These are phyloP conservation scores for Pseudogymnoascus pannorum DNA, from an alignment of 2,329 filamentous ascomycete species.

Conservation along the genomic window DNA sequence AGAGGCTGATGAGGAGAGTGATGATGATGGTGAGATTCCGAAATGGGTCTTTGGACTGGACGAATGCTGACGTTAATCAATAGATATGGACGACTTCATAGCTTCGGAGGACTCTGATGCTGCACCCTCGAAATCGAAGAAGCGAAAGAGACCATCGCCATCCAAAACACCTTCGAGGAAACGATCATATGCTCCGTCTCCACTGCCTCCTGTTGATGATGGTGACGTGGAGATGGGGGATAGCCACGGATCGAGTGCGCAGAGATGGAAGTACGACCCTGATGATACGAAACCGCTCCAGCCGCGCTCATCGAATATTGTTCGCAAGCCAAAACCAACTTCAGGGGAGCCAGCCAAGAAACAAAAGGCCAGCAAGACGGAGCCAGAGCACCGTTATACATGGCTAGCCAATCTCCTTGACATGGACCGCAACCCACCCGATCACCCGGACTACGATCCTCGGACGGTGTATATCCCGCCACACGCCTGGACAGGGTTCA, in stretches of 20 bases:
- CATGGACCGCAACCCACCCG: conserved; percentile 70
- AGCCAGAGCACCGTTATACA: conserved; percentile 78
- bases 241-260: conserved; percentile 62
- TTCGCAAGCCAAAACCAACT: conserved; percentile 28
- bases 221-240: conserved; percentile 42
- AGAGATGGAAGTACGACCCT: conserved; percentile 73
- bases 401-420: conserved; percentile 86
- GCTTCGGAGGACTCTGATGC: conserved; percentile 76
- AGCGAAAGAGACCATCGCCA: conserved; percentile 53
- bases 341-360: conserved; percentile 27
- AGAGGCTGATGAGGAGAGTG: conserved; percentile 49
- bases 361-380: conserved; percentile 64
- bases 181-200: conserved; percentile 48
- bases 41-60: conserved; percentile 8
- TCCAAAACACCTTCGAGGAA: conserved; percentile 52
- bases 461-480: conserved; percentile 87
- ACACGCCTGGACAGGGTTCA: conserved; percentile 71
- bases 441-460: conserved; percentile 84
- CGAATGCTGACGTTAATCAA: conserved; percentile 42
- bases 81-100: conserved; percentile 70
- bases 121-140: conserved; percentile 48
- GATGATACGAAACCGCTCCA: conserved; percentile 46
- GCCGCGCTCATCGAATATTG: conserved; percentile 35
- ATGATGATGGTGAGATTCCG: conserved; percentile 44
- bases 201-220: conserved; percentile 33